Conservation (phyloP, 2,329 filamentous ascomycete genomes). For the Tolypocladium amazonense region DNA sequence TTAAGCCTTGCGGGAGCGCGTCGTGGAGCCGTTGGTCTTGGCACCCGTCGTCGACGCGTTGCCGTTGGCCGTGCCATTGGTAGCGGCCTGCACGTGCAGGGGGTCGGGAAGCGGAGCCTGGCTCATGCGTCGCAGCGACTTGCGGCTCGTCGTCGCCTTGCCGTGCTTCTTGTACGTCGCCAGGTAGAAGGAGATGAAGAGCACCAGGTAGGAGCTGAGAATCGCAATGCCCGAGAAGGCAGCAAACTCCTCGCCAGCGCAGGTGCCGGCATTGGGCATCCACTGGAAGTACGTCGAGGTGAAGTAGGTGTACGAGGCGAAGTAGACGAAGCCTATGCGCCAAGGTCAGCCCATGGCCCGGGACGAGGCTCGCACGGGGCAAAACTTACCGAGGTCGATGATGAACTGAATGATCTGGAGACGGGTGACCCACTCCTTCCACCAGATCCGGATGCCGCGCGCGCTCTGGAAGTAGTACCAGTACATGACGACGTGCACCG, state of each 20-base stretch:
- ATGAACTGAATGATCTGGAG: constrained; percentile 96
- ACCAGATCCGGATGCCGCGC: constrained; percentile 92
- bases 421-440: constrained; percentile 99
- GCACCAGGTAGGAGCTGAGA: constrained; percentile 86
- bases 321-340: constrained; percentile 81
- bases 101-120: constrained; percentile 69
- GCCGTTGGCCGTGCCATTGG: constrained; percentile 39
- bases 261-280: constrained; percentile 75
- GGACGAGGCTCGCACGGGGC: neutral
- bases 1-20: constrained; percentile 59
- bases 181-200: constrained; percentile 99
- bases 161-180: constrained; percentile 87
- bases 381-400: constrained; percentile 75
- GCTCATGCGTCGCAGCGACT: constrained; percentile 57
- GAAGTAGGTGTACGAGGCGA: constrained; percentile 98
- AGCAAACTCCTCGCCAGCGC: constrained; percentile 93
- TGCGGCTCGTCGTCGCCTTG: constrained; percentile 72
- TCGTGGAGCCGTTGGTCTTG: constrained; percentile 49
- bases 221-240: constrained; percentile 88
- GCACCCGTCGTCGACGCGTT: constrained; percentile 40
- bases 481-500: constrained; percentile 98
- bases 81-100: constrained; percentile 54
- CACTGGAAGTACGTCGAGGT: constrained; percentile 78
- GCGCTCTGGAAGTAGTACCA: constrained; percentile 99
- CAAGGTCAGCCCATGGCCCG: constrained; percentile 3